Percentiles rank a stretch among this genome's conserved stretches.
phyloP scores from a whole-genome alignment of 148 eudicot species.

The Diospyros lotus region DNA sequence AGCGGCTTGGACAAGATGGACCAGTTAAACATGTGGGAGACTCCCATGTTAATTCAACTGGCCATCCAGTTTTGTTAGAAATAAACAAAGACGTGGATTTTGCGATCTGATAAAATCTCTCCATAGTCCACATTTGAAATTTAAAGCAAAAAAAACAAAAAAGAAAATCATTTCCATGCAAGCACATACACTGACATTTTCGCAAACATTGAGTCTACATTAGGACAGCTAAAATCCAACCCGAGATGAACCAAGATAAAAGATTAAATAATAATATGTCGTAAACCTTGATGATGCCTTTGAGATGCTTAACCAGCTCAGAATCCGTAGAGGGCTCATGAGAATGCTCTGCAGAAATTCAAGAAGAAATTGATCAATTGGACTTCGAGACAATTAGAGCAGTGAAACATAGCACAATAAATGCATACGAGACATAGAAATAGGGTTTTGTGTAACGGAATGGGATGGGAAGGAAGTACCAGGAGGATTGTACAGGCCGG shows the following conservation, averaged over 20 bases:
- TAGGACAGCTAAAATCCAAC: not conserved
- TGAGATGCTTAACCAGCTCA: slow-evolving; percentile 89
- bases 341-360: not conserved
- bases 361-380: not conserved
- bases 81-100: not conserved
- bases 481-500: slow-evolving; percentile 58
- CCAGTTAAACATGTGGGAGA: not conserved
- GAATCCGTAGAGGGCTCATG: slow-evolving; percentile 40
- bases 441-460: not conserved
- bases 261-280: not conserved
- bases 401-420: too few species aligned
- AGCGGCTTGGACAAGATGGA: not conserved
- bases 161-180: not conserved
- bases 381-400: not conserved
- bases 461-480: slow-evolving; percentile 24
- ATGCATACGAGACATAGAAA: not conserved
- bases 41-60: not conserved
- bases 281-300: slow-evolving; percentile 79
- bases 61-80: not conserved
- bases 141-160: too few species aligned
- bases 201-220: slow-evolving; percentile 8
- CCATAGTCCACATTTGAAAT: too few species aligned
- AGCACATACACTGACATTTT: slow-evolving; percentile 4
- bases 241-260: not conserved
- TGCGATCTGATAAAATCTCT: too few species aligned